phyloP scores from a whole-genome alignment of 1,284 basidiomycete genomes.

The Microbotryum silenes-acaulis region DNA sequence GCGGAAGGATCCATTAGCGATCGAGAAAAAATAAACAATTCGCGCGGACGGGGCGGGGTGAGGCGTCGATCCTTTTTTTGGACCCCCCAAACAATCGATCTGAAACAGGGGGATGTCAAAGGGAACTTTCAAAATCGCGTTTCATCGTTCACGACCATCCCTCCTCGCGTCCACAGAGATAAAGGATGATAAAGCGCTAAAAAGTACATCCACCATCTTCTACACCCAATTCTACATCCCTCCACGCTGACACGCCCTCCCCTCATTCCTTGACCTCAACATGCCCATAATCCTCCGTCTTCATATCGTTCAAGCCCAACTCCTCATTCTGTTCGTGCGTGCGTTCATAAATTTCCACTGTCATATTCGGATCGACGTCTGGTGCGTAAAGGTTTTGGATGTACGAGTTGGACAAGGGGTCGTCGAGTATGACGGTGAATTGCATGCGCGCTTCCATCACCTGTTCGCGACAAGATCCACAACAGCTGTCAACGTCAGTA shows the following conservation, averaged over 20 bases:
- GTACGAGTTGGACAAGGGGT: constrained; percentile 92
- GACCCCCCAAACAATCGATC: too few species aligned
- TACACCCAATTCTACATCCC: too few species aligned
- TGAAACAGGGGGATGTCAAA: too few species aligned
- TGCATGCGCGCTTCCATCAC: constrained; percentile 66
- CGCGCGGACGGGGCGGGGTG: too few species aligned
- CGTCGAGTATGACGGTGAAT: constrained; percentile 90
- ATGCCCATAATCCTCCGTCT: constrained; percentile 67
- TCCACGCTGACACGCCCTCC: background rate
- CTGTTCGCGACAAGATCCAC: constrained; percentile 40
- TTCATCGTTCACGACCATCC: too few species aligned
- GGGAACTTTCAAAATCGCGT: too few species aligned
- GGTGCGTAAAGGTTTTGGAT: constrained; percentile 74
- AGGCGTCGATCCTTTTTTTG: too few species aligned
- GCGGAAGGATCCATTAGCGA: too few species aligned
- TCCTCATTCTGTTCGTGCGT: constrained; percentile 91
- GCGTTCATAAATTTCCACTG: constrained; percentile 71
- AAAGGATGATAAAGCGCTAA: too few species aligned
- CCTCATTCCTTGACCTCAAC: background rate
- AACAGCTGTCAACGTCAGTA: background rate
- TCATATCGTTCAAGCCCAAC: constrained; percentile 92
- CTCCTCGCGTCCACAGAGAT: too few species aligned
- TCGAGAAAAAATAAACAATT: too few species aligned
- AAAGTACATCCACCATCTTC: too few species aligned
- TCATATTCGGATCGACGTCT: constrained; percentile 44